Percentiles rank a stretch among this genome's conserved stretches.
Conservation (phyloP, 1,139 yeast species). For the Hemisphaericaspora xylanilytica region DNA sequence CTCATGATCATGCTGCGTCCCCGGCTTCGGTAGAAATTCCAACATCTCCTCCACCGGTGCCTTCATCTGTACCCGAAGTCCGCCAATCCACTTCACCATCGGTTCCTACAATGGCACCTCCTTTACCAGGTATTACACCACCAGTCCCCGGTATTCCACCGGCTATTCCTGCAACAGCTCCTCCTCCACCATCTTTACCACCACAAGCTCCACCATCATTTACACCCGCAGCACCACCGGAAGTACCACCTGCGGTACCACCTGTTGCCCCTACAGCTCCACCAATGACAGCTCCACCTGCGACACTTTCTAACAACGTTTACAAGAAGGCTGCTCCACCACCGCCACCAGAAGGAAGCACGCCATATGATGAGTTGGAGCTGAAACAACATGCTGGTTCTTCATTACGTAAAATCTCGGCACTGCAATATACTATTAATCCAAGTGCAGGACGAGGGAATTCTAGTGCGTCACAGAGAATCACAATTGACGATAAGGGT, state of each 20-base stretch:
- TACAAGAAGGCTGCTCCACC: slow-evolving; percentile 32
- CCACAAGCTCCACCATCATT: slow-evolving; percentile 11
- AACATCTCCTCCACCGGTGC: no score
- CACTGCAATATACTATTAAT: slow-evolving; percentile 56
- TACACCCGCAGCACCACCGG: slow-evolving; percentile 8
- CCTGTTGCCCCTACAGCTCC: slow-evolving; percentile 16
- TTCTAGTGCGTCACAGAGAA: slow-evolving; percentile 16
- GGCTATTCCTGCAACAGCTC: slow-evolving; percentile 16
- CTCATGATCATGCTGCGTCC: no score
- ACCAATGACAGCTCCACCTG: slow-evolving; percentile 22
- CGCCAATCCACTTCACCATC: no score
- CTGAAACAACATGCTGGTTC: slow-evolving; percentile 50
- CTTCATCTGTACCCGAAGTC: no score
- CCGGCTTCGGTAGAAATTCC: no score
- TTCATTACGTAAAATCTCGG: slow-evolving; percentile 52
- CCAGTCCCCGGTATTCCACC: slow-evolving; percentile 16
- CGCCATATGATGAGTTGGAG: slow-evolving; percentile 26
- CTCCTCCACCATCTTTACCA: slow-evolving; percentile 11
- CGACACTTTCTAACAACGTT: slow-evolving; percentile 15
- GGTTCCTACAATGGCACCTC: slow-evolving; percentile 4
- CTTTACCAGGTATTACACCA: slow-evolving; percentile 10
- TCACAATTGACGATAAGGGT: slow-evolving; percentile 60
- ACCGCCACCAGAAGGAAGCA: slow-evolving; percentile 32
- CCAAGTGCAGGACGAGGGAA: slow-evolving; percentile 17
- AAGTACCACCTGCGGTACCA: slow-evolving; percentile 16